Percentiles rank a stretch among this genome's conserved stretches.
These are phyloP conservation scores for Lyophyllum decastes DNA, from an alignment of 768 basidiomycete species.

Conservation along the genomic window DNA sequence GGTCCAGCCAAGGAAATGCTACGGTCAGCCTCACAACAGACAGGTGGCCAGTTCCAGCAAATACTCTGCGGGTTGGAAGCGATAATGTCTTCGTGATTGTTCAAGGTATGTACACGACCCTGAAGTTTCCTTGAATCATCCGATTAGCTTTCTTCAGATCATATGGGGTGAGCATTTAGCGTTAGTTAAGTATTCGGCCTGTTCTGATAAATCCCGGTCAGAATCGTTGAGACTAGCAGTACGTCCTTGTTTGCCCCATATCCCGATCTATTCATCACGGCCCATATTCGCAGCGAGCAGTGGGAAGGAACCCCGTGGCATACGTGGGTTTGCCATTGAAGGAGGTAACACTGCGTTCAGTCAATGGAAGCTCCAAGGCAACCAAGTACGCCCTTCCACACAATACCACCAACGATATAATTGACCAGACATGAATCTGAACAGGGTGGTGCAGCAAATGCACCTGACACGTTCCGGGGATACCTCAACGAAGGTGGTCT, in stretches of 20 bases:
- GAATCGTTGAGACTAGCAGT: slow-evolving; percentile 52
- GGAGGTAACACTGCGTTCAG: slow-evolving; percentile 40
- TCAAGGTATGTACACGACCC: slow-evolving; percentile 26
- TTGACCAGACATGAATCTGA: neutral
- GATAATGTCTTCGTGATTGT: slow-evolving; percentile 45
- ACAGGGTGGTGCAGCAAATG: slow-evolving; percentile 36
- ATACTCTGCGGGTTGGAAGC: slow-evolving; percentile 31
- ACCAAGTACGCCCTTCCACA: slow-evolving; percentile 23
- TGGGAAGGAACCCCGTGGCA: slow-evolving; percentile 51
- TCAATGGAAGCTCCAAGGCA: slow-evolving; percentile 45
- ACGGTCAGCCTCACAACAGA: slow-evolving; percentile 44
- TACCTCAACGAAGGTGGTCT: slow-evolving; percentile 54
- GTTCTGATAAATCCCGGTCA: slow-evolving; percentile 17
- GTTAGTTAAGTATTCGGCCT: neutral
- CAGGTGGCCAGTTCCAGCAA: slow-evolving; percentile 40
- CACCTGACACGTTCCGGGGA: slow-evolving; percentile 47
- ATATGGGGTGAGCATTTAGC: slow-evolving; percentile 43
- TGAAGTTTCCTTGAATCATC: neutral
- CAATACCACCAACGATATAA: neutral
- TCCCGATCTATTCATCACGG: neutral
- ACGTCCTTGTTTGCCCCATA: slow-evolving; percentile 11
- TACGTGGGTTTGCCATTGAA: slow-evolving; percentile 44
- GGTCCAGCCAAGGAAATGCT: slow-evolving; percentile 45
- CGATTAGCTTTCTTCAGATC: slow-evolving; percentile 32
- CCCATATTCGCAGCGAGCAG: slow-evolving; percentile 36